Conservation (phyloP, 805 yeast genomes). For the Candida fluviatilis region DNA sequence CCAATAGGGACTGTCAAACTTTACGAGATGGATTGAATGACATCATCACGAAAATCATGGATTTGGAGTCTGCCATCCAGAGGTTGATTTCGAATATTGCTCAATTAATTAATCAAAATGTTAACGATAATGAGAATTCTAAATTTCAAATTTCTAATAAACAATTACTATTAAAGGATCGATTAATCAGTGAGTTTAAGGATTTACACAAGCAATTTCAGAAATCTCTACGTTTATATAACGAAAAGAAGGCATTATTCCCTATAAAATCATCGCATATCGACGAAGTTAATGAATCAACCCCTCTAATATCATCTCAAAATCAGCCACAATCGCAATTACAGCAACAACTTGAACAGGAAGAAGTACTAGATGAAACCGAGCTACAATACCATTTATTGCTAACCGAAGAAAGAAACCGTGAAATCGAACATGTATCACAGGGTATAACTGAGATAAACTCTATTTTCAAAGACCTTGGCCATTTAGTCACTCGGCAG, state of each 20-base stretch:
- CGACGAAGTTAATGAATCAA: slow-evolving; percentile 18
- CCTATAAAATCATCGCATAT: slow-evolving; percentile 14
- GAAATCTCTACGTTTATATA: slow-evolving; percentile 41
- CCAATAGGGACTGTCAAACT: slow-evolving; percentile 42
- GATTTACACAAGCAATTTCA: slow-evolving; percentile 45
- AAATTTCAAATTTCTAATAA: slow-evolving; percentile 31
- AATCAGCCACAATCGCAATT: slow-evolving; percentile 21
- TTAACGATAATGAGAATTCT: slow-evolving; percentile 11
- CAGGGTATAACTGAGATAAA: slow-evolving; percentile 83
- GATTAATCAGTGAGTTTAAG: slow-evolving; percentile 53
- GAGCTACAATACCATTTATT: slow-evolving; percentile 61
- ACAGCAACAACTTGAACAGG: slow-evolving; percentile 29
- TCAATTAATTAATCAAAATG: slow-evolving; percentile 23
- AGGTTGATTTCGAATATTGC: slow-evolving; percentile 25
- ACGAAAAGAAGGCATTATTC: slow-evolving; percentile 39
- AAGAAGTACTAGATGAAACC: slow-evolving; percentile 40
- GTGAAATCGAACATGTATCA: slow-evolving; percentile 67
- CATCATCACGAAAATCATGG: slow-evolving; percentile 25
- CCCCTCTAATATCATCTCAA: slow-evolving; percentile 34
- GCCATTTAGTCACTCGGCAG: slow-evolving; percentile 75
- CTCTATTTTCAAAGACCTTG: slow-evolving; percentile 77
- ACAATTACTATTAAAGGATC: slow-evolving; percentile 44
- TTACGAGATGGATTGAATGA: slow-evolving; percentile 35
- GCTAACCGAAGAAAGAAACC: slow-evolving; percentile 66
- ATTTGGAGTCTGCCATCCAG: slow-evolving; percentile 28